Conservation (phyloP, 768 basidiomycete species). For the Boletus pseudopeckii region DNA sequence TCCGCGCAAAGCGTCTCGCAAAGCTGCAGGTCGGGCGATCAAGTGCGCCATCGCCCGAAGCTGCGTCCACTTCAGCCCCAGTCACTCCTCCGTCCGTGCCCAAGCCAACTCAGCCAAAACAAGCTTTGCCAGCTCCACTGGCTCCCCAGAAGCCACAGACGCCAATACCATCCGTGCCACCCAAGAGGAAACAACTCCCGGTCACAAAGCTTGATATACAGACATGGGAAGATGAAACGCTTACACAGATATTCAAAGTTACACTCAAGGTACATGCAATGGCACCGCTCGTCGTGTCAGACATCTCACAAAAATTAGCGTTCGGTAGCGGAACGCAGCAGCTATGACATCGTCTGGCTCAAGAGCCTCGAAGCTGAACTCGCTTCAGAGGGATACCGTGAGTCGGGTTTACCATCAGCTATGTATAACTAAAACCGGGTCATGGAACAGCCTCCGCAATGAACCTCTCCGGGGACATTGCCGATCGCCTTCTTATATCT, state of each 20-base stretch:
- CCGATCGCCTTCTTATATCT: conserved; percentile 79
- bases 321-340: conserved; percentile 53
- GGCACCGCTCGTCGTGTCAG: not conserved
- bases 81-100: conserved; percentile 26
- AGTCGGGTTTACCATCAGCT: not conserved
- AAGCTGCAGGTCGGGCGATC: conserved; percentile 60
- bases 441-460: conserved; percentile 33
- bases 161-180: conserved; percentile 33
- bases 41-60: conserved; percentile 33
- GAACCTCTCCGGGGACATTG: conserved; percentile 52
- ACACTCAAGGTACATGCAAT: conserved; percentile 66
- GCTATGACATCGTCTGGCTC: conserved; percentile 78
- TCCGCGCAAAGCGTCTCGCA: conserved; percentile 87
- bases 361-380: conserved; percentile 72
- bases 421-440: not conserved
- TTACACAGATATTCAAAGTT: conserved; percentile 67
- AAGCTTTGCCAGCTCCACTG: conserved; percentile 20
- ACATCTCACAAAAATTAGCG: conserved; percentile 38
- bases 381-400: conserved; percentile 52
- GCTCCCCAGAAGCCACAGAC: conserved; percentile 31
- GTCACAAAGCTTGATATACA: conserved; percentile 48
- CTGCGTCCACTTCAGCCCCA: conserved; percentile 8
- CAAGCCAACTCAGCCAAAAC: conserved; percentile 37
- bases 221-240: conserved; percentile 71
- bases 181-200: conserved; percentile 48